Percentiles rank a stretch among this genome's conserved stretches.
Evolutionary conservation across 1,284 basidiomycete species (phyloP).

Genomic region (Moesziomyces parantarcticus): DNA sequence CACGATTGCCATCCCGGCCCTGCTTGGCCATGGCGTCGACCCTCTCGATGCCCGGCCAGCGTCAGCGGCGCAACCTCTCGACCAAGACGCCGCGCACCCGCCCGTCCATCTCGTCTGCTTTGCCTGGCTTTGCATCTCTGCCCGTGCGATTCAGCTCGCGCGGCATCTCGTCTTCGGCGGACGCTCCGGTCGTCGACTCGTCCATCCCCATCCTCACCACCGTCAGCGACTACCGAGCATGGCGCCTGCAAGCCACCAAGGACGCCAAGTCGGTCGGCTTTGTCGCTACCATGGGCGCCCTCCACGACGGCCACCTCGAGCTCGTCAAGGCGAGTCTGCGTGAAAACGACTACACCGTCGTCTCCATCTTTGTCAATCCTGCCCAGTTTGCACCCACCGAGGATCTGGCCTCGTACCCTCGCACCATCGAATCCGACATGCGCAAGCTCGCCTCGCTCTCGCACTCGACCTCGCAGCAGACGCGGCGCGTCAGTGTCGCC

Average conservation of each 20-base stretch:
- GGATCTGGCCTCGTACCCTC: conserved; percentile 89
- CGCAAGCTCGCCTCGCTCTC: conserved; percentile 45
- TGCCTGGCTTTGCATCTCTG: background rate
- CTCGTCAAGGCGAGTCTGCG: conserved; percentile 78
- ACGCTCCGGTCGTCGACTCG: conserved; percentile 65
- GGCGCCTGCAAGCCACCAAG: conserved; percentile 76
- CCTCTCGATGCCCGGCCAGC: no score
- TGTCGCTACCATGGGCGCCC: conserved; percentile 95
- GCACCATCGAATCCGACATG: conserved; percentile 72
- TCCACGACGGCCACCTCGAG: conserved; percentile 91
- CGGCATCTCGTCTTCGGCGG: conserved; percentile 17
- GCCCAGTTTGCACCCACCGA: conserved; percentile 97
- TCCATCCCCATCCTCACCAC: conserved; percentile 82
- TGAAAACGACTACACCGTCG: conserved; percentile 85
- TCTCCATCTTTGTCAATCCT: conserved; percentile 97
- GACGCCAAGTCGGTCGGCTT: conserved; percentile 76
- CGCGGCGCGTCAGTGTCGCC: conserved; percentile 34
- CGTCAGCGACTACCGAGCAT: conserved; percentile 78
- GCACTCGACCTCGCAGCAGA: background rate
- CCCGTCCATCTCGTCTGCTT: no score
- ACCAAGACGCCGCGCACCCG: no score
- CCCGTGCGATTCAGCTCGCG: conserved; percentile 5
- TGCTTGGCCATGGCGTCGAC: no score
- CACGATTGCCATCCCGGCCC: no score
- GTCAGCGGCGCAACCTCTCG: conserved; percentile 8